A percentile compares a stretch with the other conserved stretches of the same genome.
These are phyloP conservation scores for Delonix regia DNA, from an alignment of 306 rosid genomes.

Conservation along the genomic window DNA sequence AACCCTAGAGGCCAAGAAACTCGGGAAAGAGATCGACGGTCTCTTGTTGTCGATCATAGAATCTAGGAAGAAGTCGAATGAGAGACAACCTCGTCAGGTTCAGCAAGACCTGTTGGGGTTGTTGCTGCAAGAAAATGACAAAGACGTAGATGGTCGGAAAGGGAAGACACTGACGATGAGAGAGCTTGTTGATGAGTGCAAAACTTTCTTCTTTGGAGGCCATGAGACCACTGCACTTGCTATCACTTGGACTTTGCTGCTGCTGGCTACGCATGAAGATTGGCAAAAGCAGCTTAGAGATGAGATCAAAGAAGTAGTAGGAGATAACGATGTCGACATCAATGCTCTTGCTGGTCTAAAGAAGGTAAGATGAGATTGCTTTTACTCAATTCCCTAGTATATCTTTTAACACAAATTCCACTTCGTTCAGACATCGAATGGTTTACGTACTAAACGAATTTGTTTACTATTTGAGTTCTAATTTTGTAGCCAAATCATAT, in stretches of 20 bases:
- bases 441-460: too few relatives aligned
- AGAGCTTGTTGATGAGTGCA: conserved; percentile 66
- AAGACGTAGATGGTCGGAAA: conserved; percentile 18
- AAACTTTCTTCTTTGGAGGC: conserved; percentile 73
- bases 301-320: conserved; percentile 54
- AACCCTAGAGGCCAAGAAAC: conserved; percentile 50
- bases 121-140: conserved; percentile 44
- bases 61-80: conserved; percentile 25
- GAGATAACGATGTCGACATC: conserved; percentile 42
- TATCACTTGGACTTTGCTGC: conserved; percentile 64
- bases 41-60: conserved; percentile 41
- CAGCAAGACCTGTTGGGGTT: conserved; percentile 53
- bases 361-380: conserved; percentile 43
- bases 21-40: conserved; percentile 55
- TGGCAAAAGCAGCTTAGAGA: conserved; percentile 62
- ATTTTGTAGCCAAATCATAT: too few relatives aligned
- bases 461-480: too few relatives aligned
- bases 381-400: neutral
- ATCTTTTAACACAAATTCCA: too few relatives aligned
- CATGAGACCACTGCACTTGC: conserved; percentile 79
- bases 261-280: conserved; percentile 51
- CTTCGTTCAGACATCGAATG: too few relatives aligned
- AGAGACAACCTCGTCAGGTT: neutral
- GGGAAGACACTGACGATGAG: conserved; percentile 40
- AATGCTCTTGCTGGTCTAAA: conserved; percentile 49